Percentiles rank a stretch among this genome's conserved stretches.
These are phyloP conservation scores for Fusarium sp. DNA, from an alignment of 2,329 filamentous ascomycete genomes.

Conservation along the genomic window DNA sequence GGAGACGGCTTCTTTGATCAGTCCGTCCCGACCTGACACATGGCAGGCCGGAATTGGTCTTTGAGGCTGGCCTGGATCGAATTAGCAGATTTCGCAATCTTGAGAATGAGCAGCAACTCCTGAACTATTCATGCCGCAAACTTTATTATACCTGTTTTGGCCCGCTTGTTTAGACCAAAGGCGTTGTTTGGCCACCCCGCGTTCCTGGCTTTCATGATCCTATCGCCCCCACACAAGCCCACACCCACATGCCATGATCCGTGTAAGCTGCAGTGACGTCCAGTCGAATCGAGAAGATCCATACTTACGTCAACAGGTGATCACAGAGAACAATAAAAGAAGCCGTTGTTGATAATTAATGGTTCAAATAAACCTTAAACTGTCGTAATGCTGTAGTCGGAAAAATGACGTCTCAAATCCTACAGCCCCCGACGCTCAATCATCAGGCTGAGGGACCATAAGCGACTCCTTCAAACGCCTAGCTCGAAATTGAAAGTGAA, in stretches of 20 bases:
- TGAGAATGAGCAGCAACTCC: no score
- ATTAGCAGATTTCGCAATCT: no score
- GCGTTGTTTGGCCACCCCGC: not conserved
- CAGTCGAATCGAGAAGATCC: not conserved
- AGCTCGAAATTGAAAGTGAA: conserved; percentile 23
- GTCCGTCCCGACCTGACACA: not conserved
- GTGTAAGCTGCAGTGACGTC: not conserved
- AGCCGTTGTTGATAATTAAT: not conserved
- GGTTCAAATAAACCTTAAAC: not conserved
- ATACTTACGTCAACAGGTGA: not conserved
- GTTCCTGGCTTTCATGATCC: no score
- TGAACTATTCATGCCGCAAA: no score
- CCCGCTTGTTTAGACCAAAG: no score
- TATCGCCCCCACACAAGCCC: no score
- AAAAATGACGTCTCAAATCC: no score
- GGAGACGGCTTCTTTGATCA: not conserved
- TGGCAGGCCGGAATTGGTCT: not conserved
- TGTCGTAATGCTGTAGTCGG: not conserved
- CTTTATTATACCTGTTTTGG: no score
- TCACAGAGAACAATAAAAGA: not conserved
- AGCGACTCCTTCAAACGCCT: conserved; percentile 34
- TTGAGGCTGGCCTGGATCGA: no score
- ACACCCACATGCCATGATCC: not conserved
- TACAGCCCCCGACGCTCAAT: no score
- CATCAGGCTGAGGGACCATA: not conserved